phyloP scores from a whole-genome alignment of 768 basidiomycete species.

The Collybia nuda region DNA sequence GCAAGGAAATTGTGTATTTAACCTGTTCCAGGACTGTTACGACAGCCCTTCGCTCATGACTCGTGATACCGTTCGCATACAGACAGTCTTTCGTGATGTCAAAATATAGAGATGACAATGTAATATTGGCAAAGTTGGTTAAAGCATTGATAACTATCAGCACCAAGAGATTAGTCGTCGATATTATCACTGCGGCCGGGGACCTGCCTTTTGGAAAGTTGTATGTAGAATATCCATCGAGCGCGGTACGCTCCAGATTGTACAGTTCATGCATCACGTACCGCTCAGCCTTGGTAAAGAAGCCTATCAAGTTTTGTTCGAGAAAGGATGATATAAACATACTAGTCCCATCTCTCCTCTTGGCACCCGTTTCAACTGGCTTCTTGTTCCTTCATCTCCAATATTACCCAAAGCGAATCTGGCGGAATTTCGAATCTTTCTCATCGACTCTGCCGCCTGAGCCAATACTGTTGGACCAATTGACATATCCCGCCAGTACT shows the following conservation, averaged over 20 bases:
- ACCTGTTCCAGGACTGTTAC: conserved; percentile 76
- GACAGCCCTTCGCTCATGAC: conserved; percentile 58
- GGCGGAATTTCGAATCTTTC: conserved; percentile 84
- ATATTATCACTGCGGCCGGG: conserved; percentile 7
- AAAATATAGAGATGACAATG: conserved; percentile 89
- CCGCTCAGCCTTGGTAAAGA: conserved; percentile 62
- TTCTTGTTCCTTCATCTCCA: conserved; percentile 32
- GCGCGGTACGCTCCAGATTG: conserved; percentile 63
- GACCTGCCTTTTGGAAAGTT: conserved; percentile 79
- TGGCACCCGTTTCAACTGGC: conserved; percentile 32
- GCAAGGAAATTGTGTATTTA: conserved; percentile 8
- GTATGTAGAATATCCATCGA: conserved; percentile 68
- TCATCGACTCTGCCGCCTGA: conserved; percentile 71
- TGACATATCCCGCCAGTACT: conserved; percentile 86
- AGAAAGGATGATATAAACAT: conserved; percentile 21
- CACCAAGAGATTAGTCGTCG: neutral
- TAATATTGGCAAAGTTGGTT: conserved; percentile 77
- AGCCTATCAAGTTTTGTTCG: neutral
- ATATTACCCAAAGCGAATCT: conserved; percentile 87
- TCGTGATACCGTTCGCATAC: conserved; percentile 64
- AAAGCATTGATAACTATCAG: conserved; percentile 67
- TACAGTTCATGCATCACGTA: conserved; percentile 87
- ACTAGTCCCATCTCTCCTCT: conserved; percentile 64
- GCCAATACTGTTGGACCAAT: conserved; percentile 78
- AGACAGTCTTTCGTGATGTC: conserved; percentile 89